Percentiles rank a stretch among this genome's conserved stretches.
phyloP scores from a whole-genome alignment of 75 land plant genomes.

The Cupressus sempervirens region DNA sequence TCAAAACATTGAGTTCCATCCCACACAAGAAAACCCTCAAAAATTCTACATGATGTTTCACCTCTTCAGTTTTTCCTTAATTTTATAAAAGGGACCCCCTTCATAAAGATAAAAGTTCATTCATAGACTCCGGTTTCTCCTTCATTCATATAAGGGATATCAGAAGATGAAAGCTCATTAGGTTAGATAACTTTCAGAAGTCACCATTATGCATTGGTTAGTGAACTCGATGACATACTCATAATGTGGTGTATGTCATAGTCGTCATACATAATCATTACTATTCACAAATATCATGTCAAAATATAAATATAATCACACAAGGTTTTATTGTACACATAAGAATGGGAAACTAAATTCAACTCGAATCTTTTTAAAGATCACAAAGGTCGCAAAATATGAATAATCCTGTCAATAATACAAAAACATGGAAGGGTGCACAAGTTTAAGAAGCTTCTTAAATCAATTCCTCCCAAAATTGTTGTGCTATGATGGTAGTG shows the following conservation, averaged over 20 bases:
- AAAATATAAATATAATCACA: neutral
- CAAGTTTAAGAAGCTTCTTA: neutral
- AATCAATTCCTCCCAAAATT: neutral
- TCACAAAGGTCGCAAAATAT: neutral
- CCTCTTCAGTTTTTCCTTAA: too few species aligned
- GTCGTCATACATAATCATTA: neutral
- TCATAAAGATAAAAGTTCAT: too few species aligned
- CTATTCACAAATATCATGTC: neutral
- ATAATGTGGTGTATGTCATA: neutral
- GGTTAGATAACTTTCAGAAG: neutral
- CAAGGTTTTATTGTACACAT: neutral
- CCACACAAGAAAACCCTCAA: too few species aligned
- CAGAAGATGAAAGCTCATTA: neutral
- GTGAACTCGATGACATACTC: too few species aligned
- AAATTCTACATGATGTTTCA: too few species aligned
- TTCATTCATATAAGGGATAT: neutral
- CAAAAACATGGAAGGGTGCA: neutral
- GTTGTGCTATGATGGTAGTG: neutral
- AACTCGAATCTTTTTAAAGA: neutral
- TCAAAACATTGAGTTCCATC: too few species aligned
- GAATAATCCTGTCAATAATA: neutral
- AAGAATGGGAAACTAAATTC: neutral
- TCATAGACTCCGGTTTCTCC: too few species aligned
- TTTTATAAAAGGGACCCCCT: too few species aligned
- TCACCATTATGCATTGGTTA: neutral